These are phyloP conservation scores for Calamus simplicifolius DNA, from an alignment of 176 grass and related monocot genomes.

Conservation along the genomic window DNA sequence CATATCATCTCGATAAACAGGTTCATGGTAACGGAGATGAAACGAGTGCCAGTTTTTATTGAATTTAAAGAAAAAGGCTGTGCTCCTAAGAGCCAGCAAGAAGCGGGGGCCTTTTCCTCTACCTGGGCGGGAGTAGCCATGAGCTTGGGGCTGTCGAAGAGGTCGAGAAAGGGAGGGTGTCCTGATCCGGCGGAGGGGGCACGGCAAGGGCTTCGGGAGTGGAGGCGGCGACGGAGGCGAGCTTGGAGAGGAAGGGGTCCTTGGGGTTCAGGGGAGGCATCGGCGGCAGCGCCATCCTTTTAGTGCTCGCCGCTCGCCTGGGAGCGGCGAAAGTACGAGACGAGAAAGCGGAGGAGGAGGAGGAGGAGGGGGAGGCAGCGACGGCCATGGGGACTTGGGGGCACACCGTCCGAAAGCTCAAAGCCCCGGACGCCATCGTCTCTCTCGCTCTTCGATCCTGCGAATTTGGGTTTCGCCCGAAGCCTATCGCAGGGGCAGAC, in stretches of 20 bases:
- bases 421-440: too few relatives aligned
- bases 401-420: background rate
- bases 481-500: too few relatives aligned
- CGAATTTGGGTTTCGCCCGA: too few relatives aligned
- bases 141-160: constrained; percentile 74
- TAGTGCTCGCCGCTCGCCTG: constrained; percentile 20
- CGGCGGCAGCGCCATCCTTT: background rate
- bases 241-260: constrained; percentile 25
- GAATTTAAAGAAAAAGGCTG: background rate
- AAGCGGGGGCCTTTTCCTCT: background rate
- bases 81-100: background rate
- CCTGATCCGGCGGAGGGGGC: background rate
- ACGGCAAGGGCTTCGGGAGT: constrained; percentile 25
- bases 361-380: constrained; percentile 8
- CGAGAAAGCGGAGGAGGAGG: constrained; percentile 3
- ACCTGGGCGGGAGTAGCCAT: constrained; percentile 77
- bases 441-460: too few relatives aligned
- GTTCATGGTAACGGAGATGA: background rate
- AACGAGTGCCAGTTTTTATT: background rate
- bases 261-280: constrained; percentile 19
- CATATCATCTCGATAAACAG: too few relatives aligned
- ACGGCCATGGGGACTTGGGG: constrained; percentile 16
- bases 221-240: constrained; percentile 27
- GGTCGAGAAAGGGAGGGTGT: constrained; percentile 61
- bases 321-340: constrained; percentile 6